Evolutionary conservation across 805 yeast species (phyloP), one percentile per base, ranked within the genome.

Genomic region (Kregervanrija fluxuum): DNA sequence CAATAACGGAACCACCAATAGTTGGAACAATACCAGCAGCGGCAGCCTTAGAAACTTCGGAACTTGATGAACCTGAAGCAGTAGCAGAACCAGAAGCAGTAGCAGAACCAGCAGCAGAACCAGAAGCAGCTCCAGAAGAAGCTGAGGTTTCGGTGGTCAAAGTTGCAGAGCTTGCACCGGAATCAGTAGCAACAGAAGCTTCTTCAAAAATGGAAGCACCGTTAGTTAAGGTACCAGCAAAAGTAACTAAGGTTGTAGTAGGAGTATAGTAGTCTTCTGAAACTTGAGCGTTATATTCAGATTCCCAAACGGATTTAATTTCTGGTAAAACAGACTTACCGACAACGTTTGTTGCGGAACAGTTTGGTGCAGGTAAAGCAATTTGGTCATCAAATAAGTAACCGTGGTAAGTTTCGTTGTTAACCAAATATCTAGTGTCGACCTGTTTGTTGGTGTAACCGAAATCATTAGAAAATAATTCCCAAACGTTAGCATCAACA

Each of bases 401-500:
- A 38, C 68, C 69, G 15, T 41, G 43, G 48, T 61, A 60, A 28
- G 67, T 59, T 31, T 49, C 55, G 47, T 66, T 66, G 61, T 65
- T 64, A 40, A 52, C 56, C 43, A 55, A 51, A 53, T 55, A 51
- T 30, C 63, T 59, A 46, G 69, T 64, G 50, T 64, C 67, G 42
- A 65, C 66, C 0, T 50, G 59, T 31, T 44, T 39, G 53, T 65
- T 65, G 30, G 55, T 48, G 40, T 64, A 51, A 43, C 56, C 59
- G 11, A 65, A 51, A 49, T 58, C 57, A 50, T 63, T 50, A 47
- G 77, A 75, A 48, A 73, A 65, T 22, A 65, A 16, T 41, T 61
- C 47, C 60, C 73, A 73, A 28, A 74, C 74, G 52, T 75, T 75
- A 40, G 79, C 77, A 43, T 62, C 66, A 50, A 69, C 68, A 58